Conservation (phyloP, 2,329 filamentous ascomycete genomes). For the Acarospora socialis region DNA sequence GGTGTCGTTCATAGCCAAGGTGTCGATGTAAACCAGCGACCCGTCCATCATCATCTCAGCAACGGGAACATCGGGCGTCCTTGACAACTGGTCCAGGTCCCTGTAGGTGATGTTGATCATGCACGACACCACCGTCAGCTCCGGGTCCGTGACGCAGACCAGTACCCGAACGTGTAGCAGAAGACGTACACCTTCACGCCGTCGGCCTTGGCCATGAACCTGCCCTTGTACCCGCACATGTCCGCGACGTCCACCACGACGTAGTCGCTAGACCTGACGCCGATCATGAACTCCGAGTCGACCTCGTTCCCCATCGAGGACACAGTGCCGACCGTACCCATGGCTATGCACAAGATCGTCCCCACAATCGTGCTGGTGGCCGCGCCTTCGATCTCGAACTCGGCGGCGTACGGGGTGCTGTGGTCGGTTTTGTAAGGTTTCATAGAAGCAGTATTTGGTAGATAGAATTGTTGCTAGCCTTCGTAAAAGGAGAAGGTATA, state of each 20-base stretch:
- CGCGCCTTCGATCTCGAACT: too few relatives aligned
- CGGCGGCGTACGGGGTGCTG: too few relatives aligned
- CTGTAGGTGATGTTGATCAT: slow-evolving; percentile 1
- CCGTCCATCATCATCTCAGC: slow-evolving; percentile 5
- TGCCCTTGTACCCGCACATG: slow-evolving; percentile 1
- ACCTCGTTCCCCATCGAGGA: too few relatives aligned
- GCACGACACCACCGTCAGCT: slow-evolving; percentile 4
- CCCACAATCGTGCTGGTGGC: too few relatives aligned
- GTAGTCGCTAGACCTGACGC: too few relatives aligned
- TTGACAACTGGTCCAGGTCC: slow-evolving; percentile 2
- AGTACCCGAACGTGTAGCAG: slow-evolving; percentile 7
- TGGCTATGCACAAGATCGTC: too few relatives aligned
- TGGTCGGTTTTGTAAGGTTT: too few relatives aligned
- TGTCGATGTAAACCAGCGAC: neutral
- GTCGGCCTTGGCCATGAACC: slow-evolving; percentile 7
- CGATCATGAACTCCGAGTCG: too few relatives aligned
- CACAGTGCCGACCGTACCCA: too few relatives aligned
- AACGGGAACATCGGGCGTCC: slow-evolving; percentile 2
- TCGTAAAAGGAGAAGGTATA: too few relatives aligned
- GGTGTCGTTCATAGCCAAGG: neutral
- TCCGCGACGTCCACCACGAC: neutral
- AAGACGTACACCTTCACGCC: slow-evolving; percentile 5
- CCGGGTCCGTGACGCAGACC: slow-evolving; percentile 2
- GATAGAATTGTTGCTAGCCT: too few relatives aligned
- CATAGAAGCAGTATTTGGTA: too few relatives aligned